Percentiles rank a stretch among this genome's conserved stretches.
Conservation (phyloP, 345 rosid species). For the Mallotus nudiflorus region DNA sequence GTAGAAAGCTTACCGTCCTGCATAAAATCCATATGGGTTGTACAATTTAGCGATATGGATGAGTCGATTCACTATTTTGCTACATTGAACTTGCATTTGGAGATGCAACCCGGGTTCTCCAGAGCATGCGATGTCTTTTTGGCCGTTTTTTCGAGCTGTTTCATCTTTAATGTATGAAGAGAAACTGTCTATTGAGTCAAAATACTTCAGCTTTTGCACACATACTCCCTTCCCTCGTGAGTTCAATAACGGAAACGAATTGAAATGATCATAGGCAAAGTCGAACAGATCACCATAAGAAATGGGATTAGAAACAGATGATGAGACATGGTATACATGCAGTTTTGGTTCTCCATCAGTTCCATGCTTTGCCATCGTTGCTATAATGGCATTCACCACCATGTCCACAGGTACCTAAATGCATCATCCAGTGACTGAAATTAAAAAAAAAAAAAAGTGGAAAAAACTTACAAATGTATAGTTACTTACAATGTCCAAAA, state of each 20-base stretch:
- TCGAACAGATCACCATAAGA: background rate
- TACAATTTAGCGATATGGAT: background rate
- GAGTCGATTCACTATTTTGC: background rate
- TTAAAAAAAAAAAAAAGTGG: too few relatives aligned
- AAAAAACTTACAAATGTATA: too few relatives aligned
- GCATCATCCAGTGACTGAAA: too few relatives aligned
- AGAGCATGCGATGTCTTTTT: too few relatives aligned
- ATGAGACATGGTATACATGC: background rate
- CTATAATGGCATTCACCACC: background rate
- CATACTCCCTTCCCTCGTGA: too few relatives aligned
- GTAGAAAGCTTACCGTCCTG: slow-evolving; percentile 5
- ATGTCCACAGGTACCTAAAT: background rate
- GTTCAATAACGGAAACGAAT: background rate
- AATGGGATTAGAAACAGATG: background rate
- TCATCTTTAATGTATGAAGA: background rate
- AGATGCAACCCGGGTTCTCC: too few relatives aligned
- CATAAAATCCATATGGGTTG: background rate
- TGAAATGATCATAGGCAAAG: background rate
- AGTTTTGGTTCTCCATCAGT: too few relatives aligned
- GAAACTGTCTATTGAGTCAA: background rate
- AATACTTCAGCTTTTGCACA: background rate
- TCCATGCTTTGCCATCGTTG: background rate
- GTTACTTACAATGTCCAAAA: too few relatives aligned
- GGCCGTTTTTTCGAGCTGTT: too few relatives aligned
- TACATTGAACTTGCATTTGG: background rate